These are phyloP conservation scores for Syzygium aqueum DNA, from an alignment of 345 rosid genomes.

Conservation along the genomic window DNA sequence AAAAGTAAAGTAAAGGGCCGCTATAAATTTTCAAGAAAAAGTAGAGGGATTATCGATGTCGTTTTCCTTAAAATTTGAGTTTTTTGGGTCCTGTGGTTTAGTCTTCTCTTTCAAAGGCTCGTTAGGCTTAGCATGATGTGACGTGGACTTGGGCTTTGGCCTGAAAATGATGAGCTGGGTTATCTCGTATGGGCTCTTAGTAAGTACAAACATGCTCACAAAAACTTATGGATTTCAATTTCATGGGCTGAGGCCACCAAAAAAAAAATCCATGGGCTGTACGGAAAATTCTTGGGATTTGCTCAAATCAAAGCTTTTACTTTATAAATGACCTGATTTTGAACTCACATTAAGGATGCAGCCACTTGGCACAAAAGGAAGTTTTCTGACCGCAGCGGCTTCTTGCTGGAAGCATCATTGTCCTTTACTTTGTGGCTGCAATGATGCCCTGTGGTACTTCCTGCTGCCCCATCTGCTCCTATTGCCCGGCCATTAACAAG, in stretches of 20 bases:
- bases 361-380: not conserved
- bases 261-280: not conserved
- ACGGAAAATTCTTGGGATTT: not conserved
- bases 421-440: not conserved
- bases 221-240: not conserved
- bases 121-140: not conserved
- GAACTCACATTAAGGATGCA: not conserved
- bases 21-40: not conserved
- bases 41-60: too few relatives aligned
- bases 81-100: not conserved
- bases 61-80: not conserved
- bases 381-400: not conserved
- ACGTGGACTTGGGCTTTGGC: not conserved
- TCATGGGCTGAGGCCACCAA: not conserved
- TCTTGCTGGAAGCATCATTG: not conserved
- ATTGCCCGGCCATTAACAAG: not conserved
- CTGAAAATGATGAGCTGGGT: not conserved
- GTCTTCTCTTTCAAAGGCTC: not conserved
- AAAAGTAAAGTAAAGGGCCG: not conserved
- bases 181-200: not conserved
- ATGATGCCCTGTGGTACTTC: not conserved
- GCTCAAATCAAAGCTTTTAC: not conserved
- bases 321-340: not conserved
- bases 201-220: not conserved
- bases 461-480: not conserved